phyloP scores from a whole-genome alignment of 1,139 yeast genomes.

The Entelexis paramagnoliae region DNA sequence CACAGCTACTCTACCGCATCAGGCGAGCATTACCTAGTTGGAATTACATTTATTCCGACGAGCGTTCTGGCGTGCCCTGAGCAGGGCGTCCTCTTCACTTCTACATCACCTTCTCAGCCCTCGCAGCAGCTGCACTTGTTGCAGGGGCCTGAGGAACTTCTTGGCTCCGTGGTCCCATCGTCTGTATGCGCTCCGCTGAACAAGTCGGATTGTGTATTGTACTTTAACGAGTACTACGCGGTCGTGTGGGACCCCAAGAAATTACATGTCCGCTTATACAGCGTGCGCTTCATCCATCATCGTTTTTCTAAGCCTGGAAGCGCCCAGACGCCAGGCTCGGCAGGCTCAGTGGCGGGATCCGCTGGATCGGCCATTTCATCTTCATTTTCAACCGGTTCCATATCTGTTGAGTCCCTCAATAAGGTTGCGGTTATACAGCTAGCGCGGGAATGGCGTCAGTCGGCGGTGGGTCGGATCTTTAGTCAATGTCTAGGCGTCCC shows the following conservation, averaged over 20 bases:
- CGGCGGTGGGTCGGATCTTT: conserved; percentile 11
- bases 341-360: neutral
- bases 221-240: conserved; percentile 22
- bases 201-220: conserved; percentile 43
- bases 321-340: neutral
- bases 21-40: conserved; percentile 10
- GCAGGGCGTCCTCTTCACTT: conserved; percentile 14
- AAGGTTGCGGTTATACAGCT: conserved; percentile 15
- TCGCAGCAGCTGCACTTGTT: conserved; percentile 42
- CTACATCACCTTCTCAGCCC: neutral
- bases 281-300: conserved; percentile 3
- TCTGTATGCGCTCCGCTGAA: conserved; percentile 54
- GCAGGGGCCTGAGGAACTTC: conserved; percentile 59
- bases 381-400: neutral
- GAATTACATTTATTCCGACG: conserved; percentile 10
- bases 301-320: neutral
- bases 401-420: neutral
- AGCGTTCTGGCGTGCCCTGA: conserved; percentile 6
- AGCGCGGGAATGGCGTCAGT: conserved; percentile 15
- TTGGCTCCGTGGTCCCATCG: conserved; percentile 57
- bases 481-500: conserved; percentile 5
- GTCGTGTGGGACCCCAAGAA: conserved; percentile 8
- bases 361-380: conserved; percentile 2
- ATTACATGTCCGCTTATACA: neutral
- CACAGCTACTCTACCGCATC: conserved; percentile 11